Base-by-base conservation (phyloP, 306 rosid genomes). In the Chamaecrista fasciculata region DNA sequence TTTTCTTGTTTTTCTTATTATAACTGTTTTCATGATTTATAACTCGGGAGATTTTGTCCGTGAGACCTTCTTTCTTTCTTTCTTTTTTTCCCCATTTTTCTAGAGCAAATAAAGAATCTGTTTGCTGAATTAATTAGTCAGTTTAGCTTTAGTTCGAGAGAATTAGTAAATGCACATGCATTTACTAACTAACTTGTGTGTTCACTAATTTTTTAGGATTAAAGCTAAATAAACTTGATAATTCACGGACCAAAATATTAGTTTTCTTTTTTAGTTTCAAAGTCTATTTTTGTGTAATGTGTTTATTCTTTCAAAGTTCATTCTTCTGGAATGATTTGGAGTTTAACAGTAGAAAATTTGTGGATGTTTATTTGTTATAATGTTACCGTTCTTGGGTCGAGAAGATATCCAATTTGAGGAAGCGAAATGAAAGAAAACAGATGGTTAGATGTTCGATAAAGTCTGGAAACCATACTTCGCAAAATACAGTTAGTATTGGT, bases 401-500 rank as follows among this genome's bases (percentile, higher is more conserved):
- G 25, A 71, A 58, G 60, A 29, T 11, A 66, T 56, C 56, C 4
- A 72, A 52, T 75, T 33, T 39, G 50, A 70, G 76, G 67, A 90
- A 76, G 82, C 67, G 63, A 67, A 75, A 23, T 48, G 75, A 62
- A 74, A 73, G 73, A 78, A 88, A 80, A 70, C 46, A 64, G 50
- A 77, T 66, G 85, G 86, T 85, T 42, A 88, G 79, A 77, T 86
- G 97, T 85, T 83, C 81, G 0, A 62, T 75, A 69, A 86, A 72
- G 57, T 24, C 81, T 40, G 79, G 72, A 48, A 37, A 69, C 24
- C 70, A 76, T 36, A 70, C 82, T 44, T 66, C 90, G 28, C 81
- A 82, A 21, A 87, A 84, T 55, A 69, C 80, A 26, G 84, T 88
- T 79, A 85, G 95, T 25, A 82, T 93, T 80, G 98, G 94, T 66